Evolutionary conservation across 345 rosid genomes (phyloP).

Genomic region (Draba incana): DNA sequence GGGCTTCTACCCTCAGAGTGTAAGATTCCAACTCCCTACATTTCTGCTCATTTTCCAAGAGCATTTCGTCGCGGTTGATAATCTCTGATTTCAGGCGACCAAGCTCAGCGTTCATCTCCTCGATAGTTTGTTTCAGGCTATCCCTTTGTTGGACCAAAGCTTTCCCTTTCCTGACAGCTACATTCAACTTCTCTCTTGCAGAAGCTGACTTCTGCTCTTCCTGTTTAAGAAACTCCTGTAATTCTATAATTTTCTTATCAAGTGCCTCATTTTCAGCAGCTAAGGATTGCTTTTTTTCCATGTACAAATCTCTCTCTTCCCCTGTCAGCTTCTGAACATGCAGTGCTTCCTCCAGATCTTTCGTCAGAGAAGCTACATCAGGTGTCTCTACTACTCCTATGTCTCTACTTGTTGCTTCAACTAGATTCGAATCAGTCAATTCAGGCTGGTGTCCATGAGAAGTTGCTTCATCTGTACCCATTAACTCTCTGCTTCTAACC

Average conservation of each 20-base stretch:
- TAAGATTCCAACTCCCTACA: slow-evolving; percentile 57
- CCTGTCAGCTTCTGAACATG: slow-evolving; percentile 53
- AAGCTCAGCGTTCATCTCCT: slow-evolving; percentile 66
- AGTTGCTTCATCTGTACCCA: slow-evolving; percentile 41
- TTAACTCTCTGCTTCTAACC: slow-evolving; percentile 45
- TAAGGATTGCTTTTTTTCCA: slow-evolving; percentile 64
- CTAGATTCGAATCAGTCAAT: slow-evolving; percentile 38
- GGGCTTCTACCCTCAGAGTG: slow-evolving; percentile 51
- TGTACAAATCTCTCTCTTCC: slow-evolving; percentile 71
- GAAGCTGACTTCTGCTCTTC: slow-evolving; percentile 90
- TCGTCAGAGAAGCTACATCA: slow-evolving; percentile 50
- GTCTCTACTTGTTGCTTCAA: slow-evolving; percentile 52
- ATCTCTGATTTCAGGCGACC: slow-evolving; percentile 71
- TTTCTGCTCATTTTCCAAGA: slow-evolving; percentile 63
- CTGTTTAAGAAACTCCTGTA: slow-evolving; percentile 66
- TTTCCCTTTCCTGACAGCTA: slow-evolving; percentile 97
- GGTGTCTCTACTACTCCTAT: slow-evolving; percentile 43
- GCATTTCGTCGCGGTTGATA: slow-evolving; percentile 51
- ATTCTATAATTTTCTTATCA: slow-evolving; percentile 55
- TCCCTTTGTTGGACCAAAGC: slow-evolving; percentile 89
- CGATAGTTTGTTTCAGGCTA: slow-evolving; percentile 70
- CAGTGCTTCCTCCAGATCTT: slow-evolving; percentile 69
- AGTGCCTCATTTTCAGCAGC: slow-evolving; percentile 63
- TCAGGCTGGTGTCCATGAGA: slow-evolving; percentile 34
- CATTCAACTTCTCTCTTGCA: slow-evolving; percentile 79